A percentile compares a stretch with the other conserved stretches of the same genome.
Evolutionary conservation across 2,329 filamentous ascomycete genomes (phyloP).

Genomic region (Torrubiellomyces zombiae): DNA sequence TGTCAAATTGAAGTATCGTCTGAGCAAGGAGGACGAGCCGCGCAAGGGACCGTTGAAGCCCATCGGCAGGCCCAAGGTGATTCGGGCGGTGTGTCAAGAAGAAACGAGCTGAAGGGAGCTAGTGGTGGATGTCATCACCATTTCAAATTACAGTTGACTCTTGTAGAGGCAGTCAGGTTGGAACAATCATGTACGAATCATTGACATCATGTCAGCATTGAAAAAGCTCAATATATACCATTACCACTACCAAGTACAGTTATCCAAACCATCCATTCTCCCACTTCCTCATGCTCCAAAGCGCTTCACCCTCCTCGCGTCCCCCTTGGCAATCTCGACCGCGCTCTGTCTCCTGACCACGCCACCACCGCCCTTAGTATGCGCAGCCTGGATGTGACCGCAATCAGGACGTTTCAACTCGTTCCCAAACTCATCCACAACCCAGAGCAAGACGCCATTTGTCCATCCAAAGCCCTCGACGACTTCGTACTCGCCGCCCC

Average conservation of each 20-base stretch:
- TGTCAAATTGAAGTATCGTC: slow-evolving; percentile 72
- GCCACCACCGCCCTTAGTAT: slow-evolving; percentile 13
- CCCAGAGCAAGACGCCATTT: slow-evolving; percentile 52
- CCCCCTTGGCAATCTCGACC: slow-evolving; percentile 27
- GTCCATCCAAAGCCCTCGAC: slow-evolving; percentile 58
- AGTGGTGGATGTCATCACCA: too few relatives aligned
- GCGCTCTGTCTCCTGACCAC: slow-evolving; percentile 21
- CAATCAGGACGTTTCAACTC: slow-evolving; percentile 38
- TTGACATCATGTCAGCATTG: too few relatives aligned
- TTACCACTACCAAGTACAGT: too few relatives aligned
- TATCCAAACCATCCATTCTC: too few relatives aligned
- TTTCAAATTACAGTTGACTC: too few relatives aligned
- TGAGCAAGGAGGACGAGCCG: slow-evolving; percentile 47
- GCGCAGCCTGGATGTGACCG: slow-evolving; percentile 28
- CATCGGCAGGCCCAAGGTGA: slow-evolving; percentile 11
- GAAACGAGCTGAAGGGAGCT: too few relatives aligned
- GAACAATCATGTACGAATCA: too few relatives aligned
- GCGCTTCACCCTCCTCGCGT: slow-evolving; percentile 30
- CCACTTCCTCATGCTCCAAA: slow-evolving; percentile 16
- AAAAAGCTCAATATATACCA: too few relatives aligned
- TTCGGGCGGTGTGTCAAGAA: too few relatives aligned
- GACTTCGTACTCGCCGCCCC: slow-evolving; percentile 52
- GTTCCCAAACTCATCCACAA: slow-evolving; percentile 42
- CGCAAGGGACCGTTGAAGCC: slow-evolving; percentile 33
- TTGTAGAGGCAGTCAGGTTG: too few relatives aligned